Evolutionary conservation across 2,329 filamentous ascomycete species (phyloP).

Genomic region (Colletotrichum neosansevieriae): DNA sequence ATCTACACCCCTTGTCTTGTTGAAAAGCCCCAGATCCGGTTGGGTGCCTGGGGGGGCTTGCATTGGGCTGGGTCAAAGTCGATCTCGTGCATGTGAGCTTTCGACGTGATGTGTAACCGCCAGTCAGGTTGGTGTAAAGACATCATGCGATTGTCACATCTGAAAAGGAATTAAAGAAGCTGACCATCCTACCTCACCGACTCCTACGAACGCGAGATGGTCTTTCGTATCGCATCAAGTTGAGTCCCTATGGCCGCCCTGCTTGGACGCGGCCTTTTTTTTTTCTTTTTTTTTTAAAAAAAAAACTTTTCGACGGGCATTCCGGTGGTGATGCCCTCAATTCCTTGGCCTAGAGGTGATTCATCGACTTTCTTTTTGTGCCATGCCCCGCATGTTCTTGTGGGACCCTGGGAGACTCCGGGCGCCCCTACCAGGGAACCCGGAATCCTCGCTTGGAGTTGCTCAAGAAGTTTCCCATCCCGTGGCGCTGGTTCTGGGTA

Average conservation of each 20-base stretch:
- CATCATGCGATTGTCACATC: slow-evolving; percentile 16
- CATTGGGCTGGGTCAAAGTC: slow-evolving; percentile 13
- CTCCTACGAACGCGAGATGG: neutral
- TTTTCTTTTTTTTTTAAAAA: too few relatives aligned
- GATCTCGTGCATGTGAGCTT: slow-evolving; percentile 5
- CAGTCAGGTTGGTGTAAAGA: neutral
- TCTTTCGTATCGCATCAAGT: neutral
- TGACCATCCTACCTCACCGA: neutral
- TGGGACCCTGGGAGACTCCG: slow-evolving; percentile 15
- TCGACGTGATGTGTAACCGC: slow-evolving; percentile 18
- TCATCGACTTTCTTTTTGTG: slow-evolving; percentile 24
- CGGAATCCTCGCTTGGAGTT: slow-evolving; percentile 23
- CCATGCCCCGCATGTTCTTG: slow-evolving; percentile 28
- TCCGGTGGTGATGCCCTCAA: slow-evolving; percentile 8
- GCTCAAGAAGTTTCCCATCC: slow-evolving; percentile 35
- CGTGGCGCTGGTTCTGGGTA: slow-evolving; percentile 28
- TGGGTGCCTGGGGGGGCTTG: neutral
- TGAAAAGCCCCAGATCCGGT: slow-evolving; percentile 14
- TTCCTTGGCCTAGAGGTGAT: slow-evolving; percentile 18
- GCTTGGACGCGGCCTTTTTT: slow-evolving; percentile 17
- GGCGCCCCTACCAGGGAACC: slow-evolving; percentile 12
- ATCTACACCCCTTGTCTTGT: slow-evolving; percentile 23
- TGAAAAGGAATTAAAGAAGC: slow-evolving; percentile 22
- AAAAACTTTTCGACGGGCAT: neutral
- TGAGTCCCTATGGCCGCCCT: neutral